Evolutionary conservation across 2,329 filamentous ascomycete genomes (phyloP), one percentile per base, ranked within the genome.

Genomic region (Monosporascus sp.): DNA sequence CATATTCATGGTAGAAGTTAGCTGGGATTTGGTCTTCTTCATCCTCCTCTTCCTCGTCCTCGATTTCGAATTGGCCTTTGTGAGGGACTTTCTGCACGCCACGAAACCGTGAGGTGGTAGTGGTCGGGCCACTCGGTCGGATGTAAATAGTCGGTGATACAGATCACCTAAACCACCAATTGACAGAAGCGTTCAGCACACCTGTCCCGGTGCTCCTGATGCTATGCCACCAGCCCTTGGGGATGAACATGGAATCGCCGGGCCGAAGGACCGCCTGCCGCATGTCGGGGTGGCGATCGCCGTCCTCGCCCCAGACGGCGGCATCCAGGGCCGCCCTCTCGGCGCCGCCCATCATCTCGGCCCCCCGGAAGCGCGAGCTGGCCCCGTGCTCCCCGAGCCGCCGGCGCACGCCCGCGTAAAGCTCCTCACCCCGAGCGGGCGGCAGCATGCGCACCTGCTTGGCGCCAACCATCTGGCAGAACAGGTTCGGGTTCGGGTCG

Each of bases 401-500:
- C 17, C 61, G 63, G 56, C 78, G 77, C 0, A 84, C 76, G 2
- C 69, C 51, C 9, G 67, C 74, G 67, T 91, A 96, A 2, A 96
- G 67, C 1, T 63, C 70, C 47, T 80, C 73, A 1, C 94, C 94
- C 3, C 75, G 64, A 0, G 70, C 65, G 0, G 91, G 91, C 5
- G 77, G 72, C 54, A 93, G 77, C 14, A 97, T 67, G n/a, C 91
- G 79, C 17, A 97, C 75, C 0, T 74, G 68, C 70, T 99, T 99
- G 50, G 66, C 70, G 4, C 89, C 84, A 17, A 82, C 83, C 14
- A 97, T 70, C 70, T 99, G 94, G 46, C 89, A 83, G 67, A 97
- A 96, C 0, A 97, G 64, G 66, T 99, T 99, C 0, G 91, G 91
- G 63, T 97, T 97, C 0, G 94, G 94, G 64, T 99, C 94, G 51